Base-by-base conservation (phyloP, 257 asterid species). In the Vinca minor region DNA sequence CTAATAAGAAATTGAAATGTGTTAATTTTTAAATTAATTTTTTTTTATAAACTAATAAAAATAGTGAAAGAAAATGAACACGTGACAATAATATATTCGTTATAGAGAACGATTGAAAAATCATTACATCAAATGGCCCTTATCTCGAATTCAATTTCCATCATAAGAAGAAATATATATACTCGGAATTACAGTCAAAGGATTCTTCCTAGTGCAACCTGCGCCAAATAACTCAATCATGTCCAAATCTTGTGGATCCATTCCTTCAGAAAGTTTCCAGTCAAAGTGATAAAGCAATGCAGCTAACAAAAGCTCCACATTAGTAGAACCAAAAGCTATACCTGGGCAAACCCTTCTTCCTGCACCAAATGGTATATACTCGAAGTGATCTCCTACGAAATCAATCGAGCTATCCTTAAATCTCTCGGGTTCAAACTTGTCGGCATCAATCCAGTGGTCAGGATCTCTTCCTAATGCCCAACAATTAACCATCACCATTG, bases 401-500 rank as follows among this genome's bases (percentile, higher is more conserved):
- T 53, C 59, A 53, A 53, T 25, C 6, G 15, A 12, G 15, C 15
- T 53, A 4, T 53, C 15, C 4, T 53, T 29, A 15, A 53, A 53
- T 53, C 59, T 53, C 59, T 53, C 59, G 5, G 59, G 59, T 21
- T 21, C 31, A 21, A 53, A 53, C 6, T 29, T 53, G 7, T 25
- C 59, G 1, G 59, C 34, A 10, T 53, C 4, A 53, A 29, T 2
- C 59, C 59, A 53, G 11, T 21, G 9, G 25, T 26, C 59, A 0
- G 59, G 59, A 53, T 53, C n/a, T 8, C 59, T 53, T 53, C 59
- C 59, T n/a, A 53, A 8, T 9, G 59, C 59, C 59, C 59, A 53
- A 8, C 18, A 26, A 25, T 53, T 53, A 3, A 53, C 31, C 59
- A 53, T 53, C 12, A 53, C 34, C 34, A 21, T 53, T 26, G 59